Conservation (phyloP, 768 basidiomycete genomes). For the Paxillus rubicundulus region DNA sequence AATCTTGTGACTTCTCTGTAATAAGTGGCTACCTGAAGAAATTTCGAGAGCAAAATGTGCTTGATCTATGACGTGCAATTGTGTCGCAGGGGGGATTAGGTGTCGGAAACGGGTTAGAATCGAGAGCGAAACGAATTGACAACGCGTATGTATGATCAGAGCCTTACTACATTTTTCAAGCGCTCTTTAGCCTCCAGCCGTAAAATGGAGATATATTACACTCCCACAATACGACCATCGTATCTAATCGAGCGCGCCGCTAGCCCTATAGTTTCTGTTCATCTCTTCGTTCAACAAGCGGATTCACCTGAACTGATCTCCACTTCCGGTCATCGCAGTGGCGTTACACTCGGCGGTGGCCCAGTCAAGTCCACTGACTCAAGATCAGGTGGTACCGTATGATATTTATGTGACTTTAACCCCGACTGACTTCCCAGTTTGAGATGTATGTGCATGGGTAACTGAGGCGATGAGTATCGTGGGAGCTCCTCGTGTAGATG, state of each 20-base stretch:
- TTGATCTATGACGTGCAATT: conserved; percentile 13
- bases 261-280: not conserved
- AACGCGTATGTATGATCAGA: not conserved
- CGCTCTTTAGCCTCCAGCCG: not conserved
- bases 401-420: conserved; percentile 10
- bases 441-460: conserved; percentile 10
- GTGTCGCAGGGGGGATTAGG: conserved; percentile 2
- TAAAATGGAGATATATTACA: not conserved
- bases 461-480: conserved; percentile 22
- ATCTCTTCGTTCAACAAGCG: not conserved
- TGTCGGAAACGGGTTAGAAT: not conserved
- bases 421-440: conserved; percentile 20
- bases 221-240: not conserved
- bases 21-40: conserved; percentile 17
- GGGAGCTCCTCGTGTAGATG: conserved; percentile 12
- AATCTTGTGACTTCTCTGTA: conserved; percentile 14
- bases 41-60: conserved; percentile 9
- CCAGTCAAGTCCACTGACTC: conserved; percentile 18
- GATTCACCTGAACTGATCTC: not conserved
- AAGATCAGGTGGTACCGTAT: conserved; percentile 10
- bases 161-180: not conserved
- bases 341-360: conserved; percentile 21
- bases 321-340: conserved; percentile 20
- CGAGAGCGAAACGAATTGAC: not conserved
- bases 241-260: not conserved